A percentile compares a stretch with the other conserved stretches of the same genome.
Evolutionary conservation across 2,329 filamentous ascomycete species (phyloP).

Genomic region (Monosporascus sp.): DNA sequence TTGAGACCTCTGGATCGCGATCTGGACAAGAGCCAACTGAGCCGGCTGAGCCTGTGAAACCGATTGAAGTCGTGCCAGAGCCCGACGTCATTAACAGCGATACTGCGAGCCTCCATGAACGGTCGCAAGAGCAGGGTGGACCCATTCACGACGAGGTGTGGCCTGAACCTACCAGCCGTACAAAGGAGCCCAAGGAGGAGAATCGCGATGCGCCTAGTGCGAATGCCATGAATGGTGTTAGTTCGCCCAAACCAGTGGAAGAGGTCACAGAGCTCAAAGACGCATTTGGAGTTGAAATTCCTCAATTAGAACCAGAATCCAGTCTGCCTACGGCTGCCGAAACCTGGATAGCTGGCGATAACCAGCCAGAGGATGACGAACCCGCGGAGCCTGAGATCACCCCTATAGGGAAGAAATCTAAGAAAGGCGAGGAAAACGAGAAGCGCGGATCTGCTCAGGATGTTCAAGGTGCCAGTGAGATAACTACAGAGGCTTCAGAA

Average conservation of each 20-base stretch:
- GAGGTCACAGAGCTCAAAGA: slow-evolving; percentile 4
- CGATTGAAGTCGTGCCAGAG: neutral
- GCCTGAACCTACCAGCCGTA: slow-evolving; percentile 9
- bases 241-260: slow-evolving; percentile 3
- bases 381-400: slow-evolving; percentile 7
- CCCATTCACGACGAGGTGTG: slow-evolving; percentile 5
- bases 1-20: neutral
- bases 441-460: slow-evolving; percentile 12
- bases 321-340: neutral
- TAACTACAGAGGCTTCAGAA: slow-evolving; percentile 7
- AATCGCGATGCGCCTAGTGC: slow-evolving; percentile 7
- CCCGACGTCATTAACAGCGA: neutral
- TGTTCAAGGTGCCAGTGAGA: slow-evolving; percentile 7
- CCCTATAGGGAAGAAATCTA: slow-evolving; percentile 16
- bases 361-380: slow-evolving; percentile 2
- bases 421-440: slow-evolving; percentile 20
- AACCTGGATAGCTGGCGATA: slow-evolving; percentile 4
- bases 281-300: slow-evolving; percentile 1
- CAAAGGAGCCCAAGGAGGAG: slow-evolving; percentile 15
- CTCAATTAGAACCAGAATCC: slow-evolving; percentile 4
- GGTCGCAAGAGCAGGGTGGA: slow-evolving; percentile 3
- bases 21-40: neutral
- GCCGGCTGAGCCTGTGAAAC: neutral
- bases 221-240: slow-evolving; percentile 3
- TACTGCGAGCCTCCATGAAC: neutral